phyloP scores from a whole-genome alignment of 129 eudicot genomes.

The Chrysanthemum makinoi region DNA sequence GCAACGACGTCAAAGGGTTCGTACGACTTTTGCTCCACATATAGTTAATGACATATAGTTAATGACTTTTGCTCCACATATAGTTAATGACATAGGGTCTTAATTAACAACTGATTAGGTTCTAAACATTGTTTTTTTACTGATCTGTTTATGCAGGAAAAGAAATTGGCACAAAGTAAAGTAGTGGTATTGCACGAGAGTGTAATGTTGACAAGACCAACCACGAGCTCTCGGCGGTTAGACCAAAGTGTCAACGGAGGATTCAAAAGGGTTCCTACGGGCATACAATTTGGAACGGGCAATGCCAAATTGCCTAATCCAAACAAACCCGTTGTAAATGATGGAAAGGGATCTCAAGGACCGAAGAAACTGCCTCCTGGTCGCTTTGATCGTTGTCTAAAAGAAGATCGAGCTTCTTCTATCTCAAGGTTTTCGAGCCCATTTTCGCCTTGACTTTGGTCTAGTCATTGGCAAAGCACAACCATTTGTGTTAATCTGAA shows the following conservation, averaged over 20 bases:
- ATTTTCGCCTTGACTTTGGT: constrained; percentile 39
- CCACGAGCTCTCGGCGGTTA: constrained; percentile 57
- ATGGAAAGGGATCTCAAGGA: constrained; percentile 36
- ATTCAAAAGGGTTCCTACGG: constrained; percentile 45
- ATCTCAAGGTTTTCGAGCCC: constrained; percentile 58
- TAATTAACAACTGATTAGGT: too few species aligned
- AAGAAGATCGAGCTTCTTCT: constrained; percentile 59
- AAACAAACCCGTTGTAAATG: constrained; percentile 36
- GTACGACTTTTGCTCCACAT: too few species aligned
- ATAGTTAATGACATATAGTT: too few species aligned
- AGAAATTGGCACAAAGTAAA: constrained; percentile 56
- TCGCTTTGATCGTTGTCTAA: constrained; percentile 41
- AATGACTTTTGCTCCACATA: too few species aligned
- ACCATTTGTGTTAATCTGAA: too few species aligned
- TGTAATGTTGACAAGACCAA: constrained; percentile 51
- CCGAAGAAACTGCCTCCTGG: constrained; percentile 29
- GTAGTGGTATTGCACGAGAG: constrained; percentile 42
- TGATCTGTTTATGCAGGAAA: constrained; percentile 49
- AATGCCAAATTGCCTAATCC: constrained; percentile 39
- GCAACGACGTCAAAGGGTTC: constrained; percentile 75
- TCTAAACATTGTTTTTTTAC: too few species aligned
- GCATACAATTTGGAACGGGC: constrained; percentile 37
- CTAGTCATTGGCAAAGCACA: neutral
- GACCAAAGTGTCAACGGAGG: constrained; percentile 53
- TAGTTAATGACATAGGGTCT: too few species aligned